phyloP scores from a whole-genome alignment of 768 basidiomycete species.

The Hygrocybe punicea region DNA sequence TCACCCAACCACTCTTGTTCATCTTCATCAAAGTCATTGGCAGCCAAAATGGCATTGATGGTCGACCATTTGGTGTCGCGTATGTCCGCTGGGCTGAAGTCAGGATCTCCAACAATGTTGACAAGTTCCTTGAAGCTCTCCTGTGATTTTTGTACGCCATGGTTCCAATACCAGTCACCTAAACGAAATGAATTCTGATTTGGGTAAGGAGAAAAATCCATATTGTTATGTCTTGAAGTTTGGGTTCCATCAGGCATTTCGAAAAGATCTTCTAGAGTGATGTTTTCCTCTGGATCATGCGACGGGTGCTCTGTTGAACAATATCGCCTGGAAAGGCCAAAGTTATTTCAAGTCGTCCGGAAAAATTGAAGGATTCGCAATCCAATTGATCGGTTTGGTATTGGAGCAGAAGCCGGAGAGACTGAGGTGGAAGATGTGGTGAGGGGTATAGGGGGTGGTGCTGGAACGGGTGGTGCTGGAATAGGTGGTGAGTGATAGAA shows the following conservation, averaged over 20 bases:
- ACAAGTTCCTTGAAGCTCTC: no score
- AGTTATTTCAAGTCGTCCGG: background rate
- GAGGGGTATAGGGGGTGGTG: no score
- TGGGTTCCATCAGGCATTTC: background rate
- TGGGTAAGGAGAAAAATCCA: background rate
- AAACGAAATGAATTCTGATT: no score
- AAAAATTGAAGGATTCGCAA: no score
- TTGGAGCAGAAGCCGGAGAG: no score
- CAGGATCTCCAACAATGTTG: background rate
- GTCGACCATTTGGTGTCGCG: background rate
- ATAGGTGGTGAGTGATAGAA: no score
- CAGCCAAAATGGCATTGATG: background rate
- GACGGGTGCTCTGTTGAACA: background rate
- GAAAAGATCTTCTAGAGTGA: background rate
- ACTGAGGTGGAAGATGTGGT: no score
- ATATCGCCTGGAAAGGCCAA: background rate
- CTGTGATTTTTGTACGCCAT: no score
- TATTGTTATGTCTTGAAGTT: background rate
- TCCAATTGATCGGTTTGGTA: no score
- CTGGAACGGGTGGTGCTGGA: no score
- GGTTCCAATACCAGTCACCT: no score
- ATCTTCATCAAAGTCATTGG: no score
- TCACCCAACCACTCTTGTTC: background rate
- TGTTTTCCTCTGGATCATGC: slow-evolving; percentile 8
- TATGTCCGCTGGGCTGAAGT: background rate